These are phyloP conservation scores for Pseudopyricularia cyperi DNA, from an alignment of 2,329 filamentous ascomycete genomes.

Conservation along the genomic window DNA sequence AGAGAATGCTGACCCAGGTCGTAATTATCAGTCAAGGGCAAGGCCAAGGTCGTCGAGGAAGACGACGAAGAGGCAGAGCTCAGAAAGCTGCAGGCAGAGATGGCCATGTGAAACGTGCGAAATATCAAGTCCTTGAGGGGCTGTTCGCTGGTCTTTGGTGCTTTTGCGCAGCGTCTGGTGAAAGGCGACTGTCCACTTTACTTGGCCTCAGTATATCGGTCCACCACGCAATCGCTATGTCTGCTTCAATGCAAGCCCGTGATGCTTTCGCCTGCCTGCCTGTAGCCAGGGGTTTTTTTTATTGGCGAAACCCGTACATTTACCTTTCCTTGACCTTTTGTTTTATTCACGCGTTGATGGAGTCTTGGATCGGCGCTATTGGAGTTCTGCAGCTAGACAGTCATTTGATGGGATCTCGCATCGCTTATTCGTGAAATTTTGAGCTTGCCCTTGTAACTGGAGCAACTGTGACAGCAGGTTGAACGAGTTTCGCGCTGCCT, in stretches of 20 bases:
- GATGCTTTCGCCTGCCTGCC: neutral
- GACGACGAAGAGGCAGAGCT: conserved; percentile 96
- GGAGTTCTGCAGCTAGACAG: neutral
- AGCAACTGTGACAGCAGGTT: too few relatives aligned
- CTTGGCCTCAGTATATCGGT: neutral
- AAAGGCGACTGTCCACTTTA: neutral
- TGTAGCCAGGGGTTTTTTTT: neutral
- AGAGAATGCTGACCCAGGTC: neutral
- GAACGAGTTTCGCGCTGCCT: too few relatives aligned
- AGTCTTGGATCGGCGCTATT: neutral
- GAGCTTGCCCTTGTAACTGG: too few relatives aligned
- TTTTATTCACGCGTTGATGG: neutral
- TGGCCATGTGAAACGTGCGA: conserved; percentile 62
- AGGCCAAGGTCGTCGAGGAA: conserved; percentile 46
- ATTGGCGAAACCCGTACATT: neutral
- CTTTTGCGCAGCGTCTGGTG: neutral
- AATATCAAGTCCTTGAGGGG: neutral
- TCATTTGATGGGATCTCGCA: neutral
- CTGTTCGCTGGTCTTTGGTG: neutral
- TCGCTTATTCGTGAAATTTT: neutral
- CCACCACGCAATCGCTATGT: neutral
- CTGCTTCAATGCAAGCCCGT: neutral
- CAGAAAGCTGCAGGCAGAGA: conserved; percentile 85
- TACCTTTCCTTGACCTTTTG: neutral
- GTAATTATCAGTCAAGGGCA: conserved; percentile 31